These are phyloP conservation scores for Arthrinium puccinioides DNA, from an alignment of 2,329 filamentous ascomycete species.

Conservation along the genomic window DNA sequence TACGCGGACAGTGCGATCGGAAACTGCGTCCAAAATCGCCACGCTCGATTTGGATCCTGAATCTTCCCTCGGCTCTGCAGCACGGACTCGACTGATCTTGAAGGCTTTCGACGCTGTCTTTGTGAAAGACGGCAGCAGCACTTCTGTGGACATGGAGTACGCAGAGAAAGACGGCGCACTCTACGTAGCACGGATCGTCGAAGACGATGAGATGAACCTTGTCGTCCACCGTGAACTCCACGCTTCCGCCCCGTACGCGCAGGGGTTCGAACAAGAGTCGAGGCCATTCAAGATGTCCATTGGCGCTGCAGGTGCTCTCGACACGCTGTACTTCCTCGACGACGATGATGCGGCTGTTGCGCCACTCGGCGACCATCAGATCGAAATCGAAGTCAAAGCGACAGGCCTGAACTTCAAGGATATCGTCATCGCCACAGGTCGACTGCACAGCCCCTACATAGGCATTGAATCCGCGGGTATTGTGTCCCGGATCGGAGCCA, in stretches of 20 bases:
- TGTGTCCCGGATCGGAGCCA: conserved; percentile 15
- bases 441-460: conserved; percentile 15
- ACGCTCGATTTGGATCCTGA: conserved; percentile 20
- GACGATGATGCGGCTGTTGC: not conserved
- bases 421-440: conserved; percentile 18
- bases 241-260: conserved; percentile 12
- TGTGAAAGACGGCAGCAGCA: conserved; percentile 8
- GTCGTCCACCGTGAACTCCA: conserved; percentile 13
- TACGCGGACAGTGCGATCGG: conserved; percentile 16
- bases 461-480: conserved; percentile 20
- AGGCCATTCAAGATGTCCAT: conserved; percentile 9
- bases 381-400: conserved; percentile 21
- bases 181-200: conserved; percentile 12
- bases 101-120: conserved; percentile 1
- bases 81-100: conserved; percentile 7
- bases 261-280: conserved; percentile 8
- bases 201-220: conserved; percentile 15
- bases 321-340: conserved; percentile 12
- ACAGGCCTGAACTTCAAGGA: conserved; percentile 22
- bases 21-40: conserved; percentile 12
- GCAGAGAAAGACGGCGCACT: conserved; percentile 13
- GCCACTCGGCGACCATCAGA: conserved; percentile 24
- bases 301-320: conserved; percentile 7
- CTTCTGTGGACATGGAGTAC: conserved; percentile 11
- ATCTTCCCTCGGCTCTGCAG: conserved; percentile 11